Evolutionary conservation across 2,329 filamentous ascomycete genomes (phyloP).

Genomic region (Endoconidiophora laricicola): DNA sequence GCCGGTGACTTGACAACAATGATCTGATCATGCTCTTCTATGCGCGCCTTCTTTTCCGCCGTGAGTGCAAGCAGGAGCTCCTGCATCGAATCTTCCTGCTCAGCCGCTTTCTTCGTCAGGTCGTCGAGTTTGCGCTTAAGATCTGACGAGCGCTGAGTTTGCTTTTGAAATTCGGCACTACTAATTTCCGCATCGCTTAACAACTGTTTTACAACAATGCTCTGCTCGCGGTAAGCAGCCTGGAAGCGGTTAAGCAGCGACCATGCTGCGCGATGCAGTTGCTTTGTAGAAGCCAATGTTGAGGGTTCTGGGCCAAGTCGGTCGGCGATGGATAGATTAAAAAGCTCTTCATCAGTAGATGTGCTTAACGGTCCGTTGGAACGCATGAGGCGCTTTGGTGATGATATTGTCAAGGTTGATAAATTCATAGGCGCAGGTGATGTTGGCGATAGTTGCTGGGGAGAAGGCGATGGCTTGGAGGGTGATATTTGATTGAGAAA

Average conservation of each 20-base stretch:
- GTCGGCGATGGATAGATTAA: slow-evolving; percentile 36
- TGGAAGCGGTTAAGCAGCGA: slow-evolving; percentile 41
- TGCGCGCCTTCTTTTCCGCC: slow-evolving; percentile 31
- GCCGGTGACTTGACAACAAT: neutral
- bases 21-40: slow-evolving; percentile 21
- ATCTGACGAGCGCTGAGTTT: slow-evolving; percentile 33
- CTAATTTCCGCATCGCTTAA: slow-evolving; percentile 36
- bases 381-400: neutral
- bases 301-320: slow-evolving; percentile 25
- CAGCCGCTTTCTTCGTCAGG: slow-evolving; percentile 35
- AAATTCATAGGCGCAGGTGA: slow-evolving; percentile 31
- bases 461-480: neutral
- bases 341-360: slow-evolving; percentile 33
- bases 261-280: slow-evolving; percentile 27
- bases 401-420: slow-evolving; percentile 19
- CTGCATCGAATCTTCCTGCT: slow-evolving; percentile 36
- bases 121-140: slow-evolving; percentile 44
- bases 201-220: slow-evolving; percentile 32
- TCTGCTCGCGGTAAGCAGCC: slow-evolving; percentile 38
- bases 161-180: slow-evolving; percentile 34
- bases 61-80: slow-evolving; percentile 33
- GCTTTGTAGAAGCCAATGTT: slow-evolving; percentile 9
- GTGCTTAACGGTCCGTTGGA: neutral
- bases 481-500: slow-evolving; percentile 14
- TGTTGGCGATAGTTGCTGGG: slow-evolving; percentile 22